A percentile compares a stretch with the other conserved stretches of the same genome.
phyloP scores from a whole-genome alignment of 352 stramenopile species.

The Globisporangium orthogonon region DNA sequence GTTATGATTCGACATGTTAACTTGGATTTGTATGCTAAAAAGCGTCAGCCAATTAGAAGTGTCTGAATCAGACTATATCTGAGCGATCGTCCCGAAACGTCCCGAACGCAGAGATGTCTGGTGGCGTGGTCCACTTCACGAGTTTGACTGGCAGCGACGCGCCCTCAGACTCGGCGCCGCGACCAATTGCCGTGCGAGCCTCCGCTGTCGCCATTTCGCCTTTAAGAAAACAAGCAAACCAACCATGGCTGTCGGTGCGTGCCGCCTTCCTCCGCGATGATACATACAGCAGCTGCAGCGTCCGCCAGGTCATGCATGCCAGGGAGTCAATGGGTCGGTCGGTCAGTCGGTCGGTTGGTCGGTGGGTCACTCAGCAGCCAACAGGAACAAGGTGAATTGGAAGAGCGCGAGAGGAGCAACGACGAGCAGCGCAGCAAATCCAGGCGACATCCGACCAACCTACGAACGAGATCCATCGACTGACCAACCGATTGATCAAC shows the following conservation, averaged over 20 bases:
- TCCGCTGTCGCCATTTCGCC: constrained; percentile 66
- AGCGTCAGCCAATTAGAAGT: background rate
- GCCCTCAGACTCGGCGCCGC: background rate
- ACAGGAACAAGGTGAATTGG: background rate
- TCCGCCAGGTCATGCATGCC: constrained; percentile 1
- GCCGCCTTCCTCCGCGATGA: background rate
- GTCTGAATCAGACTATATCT: background rate
- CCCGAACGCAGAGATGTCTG: background rate
- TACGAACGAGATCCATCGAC: background rate
- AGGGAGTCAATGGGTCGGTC: background rate
- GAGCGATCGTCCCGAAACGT: background rate
- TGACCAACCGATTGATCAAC: background rate
- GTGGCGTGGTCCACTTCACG: background rate
- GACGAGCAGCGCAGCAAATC: background rate
- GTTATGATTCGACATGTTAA: background rate
- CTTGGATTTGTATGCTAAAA: background rate
- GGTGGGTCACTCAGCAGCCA: background rate
- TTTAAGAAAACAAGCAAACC: constrained; percentile 82
- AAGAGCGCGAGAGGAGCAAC: too few species aligned
- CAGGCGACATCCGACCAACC: background rate
- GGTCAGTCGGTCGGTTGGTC: background rate
- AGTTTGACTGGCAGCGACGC: background rate
- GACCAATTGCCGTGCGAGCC: background rate
- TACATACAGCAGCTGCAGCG: constrained; percentile 8
- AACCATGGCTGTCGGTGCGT: constrained; percentile 86